Evolutionary conservation across 768 basidiomycete species (phyloP), one percentile per base, ranked within the genome.

Genomic region (Mycena latifolia): DNA sequence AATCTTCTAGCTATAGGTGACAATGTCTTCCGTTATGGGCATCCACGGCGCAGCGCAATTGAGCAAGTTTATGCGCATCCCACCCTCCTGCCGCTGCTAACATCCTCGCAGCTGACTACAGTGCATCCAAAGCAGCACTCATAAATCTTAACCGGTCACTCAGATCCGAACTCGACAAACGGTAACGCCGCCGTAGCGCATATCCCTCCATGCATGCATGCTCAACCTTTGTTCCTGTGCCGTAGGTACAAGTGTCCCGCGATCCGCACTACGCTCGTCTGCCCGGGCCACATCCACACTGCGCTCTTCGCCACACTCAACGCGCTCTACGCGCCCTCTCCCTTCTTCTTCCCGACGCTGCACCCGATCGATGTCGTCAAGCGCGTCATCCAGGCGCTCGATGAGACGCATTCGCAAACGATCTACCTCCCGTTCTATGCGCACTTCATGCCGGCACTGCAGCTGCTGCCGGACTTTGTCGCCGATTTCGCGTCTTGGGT

Each of bases 41-140:
- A 77, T 92, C 66, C 81, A 88, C 27, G 93, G 93, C 20, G 82
- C 84, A 65, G 92, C 89, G 41, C 92, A 89, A 77, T 89, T 92
- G 89, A 86, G 92, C 95, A 76, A 75, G 89, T 81, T 43, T 25
- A 18, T 47, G 46, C 46, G 55, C 27, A 47, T 54, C 22, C 35
- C 56, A 31, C 56, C 41, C 53, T 24, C 41, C 52, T 22, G 45
- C 52, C 22, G 18, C 35, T 55, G 31, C 55, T 63, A 48, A 51
- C 14, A 64, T 33, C 66, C 64, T 39, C 35, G 24, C 61, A 94
- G 93, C 90, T 72, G 95, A 97, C 79, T 99, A 99, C 76, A 86
- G 85, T 76, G 94, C 95, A 11, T 95, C 94, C 27, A 99, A 99
- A 80, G 93, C 95, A 14, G 96, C 96, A n/a, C 74, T 92, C 24